Conservation (phyloP, 768 basidiomycete species). For the Termitomyces sp. region DNA sequence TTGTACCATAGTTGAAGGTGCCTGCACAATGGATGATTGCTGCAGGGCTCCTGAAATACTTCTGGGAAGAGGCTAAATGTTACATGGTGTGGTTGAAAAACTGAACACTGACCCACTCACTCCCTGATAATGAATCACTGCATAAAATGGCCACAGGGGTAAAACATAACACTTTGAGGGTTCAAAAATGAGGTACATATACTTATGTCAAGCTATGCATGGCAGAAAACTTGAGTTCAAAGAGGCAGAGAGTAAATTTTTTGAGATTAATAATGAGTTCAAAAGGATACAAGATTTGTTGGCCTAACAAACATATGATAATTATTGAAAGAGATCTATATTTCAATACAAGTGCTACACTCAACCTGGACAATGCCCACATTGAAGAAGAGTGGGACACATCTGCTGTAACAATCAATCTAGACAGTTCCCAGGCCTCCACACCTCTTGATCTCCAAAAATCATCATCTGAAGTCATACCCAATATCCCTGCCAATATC, state of each 20-base stretch:
- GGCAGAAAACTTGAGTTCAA: conserved; percentile 5
- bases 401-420: background rate
- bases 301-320: conserved; percentile 13
- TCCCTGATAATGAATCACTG: background rate
- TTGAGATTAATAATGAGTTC: too few species aligned
- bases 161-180: background rate
- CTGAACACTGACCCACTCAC: background rate
- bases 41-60: background rate
- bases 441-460: background rate
- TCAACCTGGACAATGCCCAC: too few species aligned
- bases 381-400: conserved; percentile 22
- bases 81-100: conserved; percentile 5
- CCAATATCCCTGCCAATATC: background rate
- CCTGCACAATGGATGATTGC: conserved; percentile 2
- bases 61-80: conserved; percentile 8
- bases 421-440: background rate
- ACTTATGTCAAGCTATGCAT: conserved; percentile 13
- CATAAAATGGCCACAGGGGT: background rate
- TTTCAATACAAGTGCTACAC: too few species aligned
- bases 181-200: conserved; percentile 1
- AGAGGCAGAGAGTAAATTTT: background rate
- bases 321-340: conserved; percentile 19
- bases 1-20: background rate
- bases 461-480: background rate
- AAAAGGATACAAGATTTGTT: too few species aligned